phyloP scores from a whole-genome alignment of 106 monocot genomes.

The Dioscorea dumetorum region DNA sequence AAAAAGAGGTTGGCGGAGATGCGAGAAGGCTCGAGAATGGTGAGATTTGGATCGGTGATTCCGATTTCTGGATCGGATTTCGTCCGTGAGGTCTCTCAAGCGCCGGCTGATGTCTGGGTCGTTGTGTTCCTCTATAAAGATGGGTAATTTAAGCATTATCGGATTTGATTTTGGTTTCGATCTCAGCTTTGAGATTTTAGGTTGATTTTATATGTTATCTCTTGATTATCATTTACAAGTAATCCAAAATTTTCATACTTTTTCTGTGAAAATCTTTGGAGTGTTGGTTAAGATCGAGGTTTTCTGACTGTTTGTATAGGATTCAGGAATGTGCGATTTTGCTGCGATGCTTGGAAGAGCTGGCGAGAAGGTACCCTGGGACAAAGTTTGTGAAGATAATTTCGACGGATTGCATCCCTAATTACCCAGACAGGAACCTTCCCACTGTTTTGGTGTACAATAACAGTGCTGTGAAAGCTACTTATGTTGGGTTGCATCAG shows the following conservation, averaged over 20 bases:
- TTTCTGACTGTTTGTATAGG: slow-evolving; percentile 23
- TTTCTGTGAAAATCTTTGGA: background rate
- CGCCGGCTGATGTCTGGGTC: slow-evolving; percentile 56
- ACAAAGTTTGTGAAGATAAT: slow-evolving; percentile 98
- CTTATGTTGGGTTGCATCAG: slow-evolving; percentile 70
- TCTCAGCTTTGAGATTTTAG: background rate
- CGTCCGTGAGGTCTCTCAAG: slow-evolving; percentile 66
- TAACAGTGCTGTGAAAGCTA: slow-evolving; percentile 84
- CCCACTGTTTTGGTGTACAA: slow-evolving; percentile 92
- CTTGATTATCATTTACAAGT: too few relatives aligned
- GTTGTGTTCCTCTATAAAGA: slow-evolving; percentile 83
- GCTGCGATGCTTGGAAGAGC: slow-evolving; percentile 63
- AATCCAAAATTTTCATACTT: background rate
- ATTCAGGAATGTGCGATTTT: slow-evolving; percentile 75
- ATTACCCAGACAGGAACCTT: slow-evolving; percentile 87
- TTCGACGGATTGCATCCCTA: slow-evolving; percentile 94
- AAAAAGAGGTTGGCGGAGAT: slow-evolving; percentile 83
- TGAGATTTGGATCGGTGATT: slow-evolving; percentile 42
- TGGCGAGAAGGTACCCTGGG: slow-evolving; percentile 73
- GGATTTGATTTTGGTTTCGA: background rate
- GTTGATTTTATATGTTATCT: too few relatives aligned
- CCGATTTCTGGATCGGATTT: slow-evolving; percentile 60
- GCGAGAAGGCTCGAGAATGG: slow-evolving; percentile 44
- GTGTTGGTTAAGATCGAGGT: background rate
- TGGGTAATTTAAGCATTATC: slow-evolving; percentile 22